Conservation (phyloP, 202 grass and related monocot genomes). For the Schoenoplectus tabernaemontani region DNA sequence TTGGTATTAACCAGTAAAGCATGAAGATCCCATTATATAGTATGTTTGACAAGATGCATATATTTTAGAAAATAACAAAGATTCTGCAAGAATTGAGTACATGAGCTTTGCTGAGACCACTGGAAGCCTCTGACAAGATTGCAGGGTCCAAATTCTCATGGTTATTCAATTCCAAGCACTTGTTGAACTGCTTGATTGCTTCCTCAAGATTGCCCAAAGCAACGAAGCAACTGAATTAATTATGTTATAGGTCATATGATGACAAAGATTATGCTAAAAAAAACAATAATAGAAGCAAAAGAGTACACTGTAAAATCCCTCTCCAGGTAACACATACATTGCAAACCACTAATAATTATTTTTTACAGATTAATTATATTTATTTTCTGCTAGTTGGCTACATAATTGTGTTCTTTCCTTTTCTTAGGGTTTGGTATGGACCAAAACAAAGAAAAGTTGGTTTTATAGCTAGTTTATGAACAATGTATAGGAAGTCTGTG, state of each 20-base stretch:
- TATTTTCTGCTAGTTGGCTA: not conserved
- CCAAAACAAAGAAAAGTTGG: not conserved
- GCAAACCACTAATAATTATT: not conserved
- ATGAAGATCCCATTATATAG: not conserved
- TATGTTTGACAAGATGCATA: not conserved
- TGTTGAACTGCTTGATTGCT: conserved; percentile 60
- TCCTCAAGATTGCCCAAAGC: conserved; percentile 63
- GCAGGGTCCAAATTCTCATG: conserved; percentile 33
- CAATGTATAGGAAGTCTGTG: not conserved
- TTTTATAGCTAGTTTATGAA: not conserved
- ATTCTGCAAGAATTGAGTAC: conserved; percentile 27
- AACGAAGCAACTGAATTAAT: conserved; percentile 68
- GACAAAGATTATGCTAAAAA: not conserved
- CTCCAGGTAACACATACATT: not conserved
- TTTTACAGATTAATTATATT: not conserved
- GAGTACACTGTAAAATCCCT: not conserved
- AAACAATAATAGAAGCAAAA: not conserved
- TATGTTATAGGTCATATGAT: not conserved
- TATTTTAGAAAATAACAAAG: not conserved
- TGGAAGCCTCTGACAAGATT: conserved; percentile 66
- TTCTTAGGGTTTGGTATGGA: not conserved
- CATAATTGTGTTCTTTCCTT: not conserved
- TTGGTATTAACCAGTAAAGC: not conserved
- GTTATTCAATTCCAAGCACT: conserved; percentile 54
- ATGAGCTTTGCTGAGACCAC: conserved; percentile 73